Evolutionary conservation across 1,284 basidiomycete species (phyloP), one percentile per base, ranked within the genome.

Genomic region (Fomitopsis pinicola): DNA sequence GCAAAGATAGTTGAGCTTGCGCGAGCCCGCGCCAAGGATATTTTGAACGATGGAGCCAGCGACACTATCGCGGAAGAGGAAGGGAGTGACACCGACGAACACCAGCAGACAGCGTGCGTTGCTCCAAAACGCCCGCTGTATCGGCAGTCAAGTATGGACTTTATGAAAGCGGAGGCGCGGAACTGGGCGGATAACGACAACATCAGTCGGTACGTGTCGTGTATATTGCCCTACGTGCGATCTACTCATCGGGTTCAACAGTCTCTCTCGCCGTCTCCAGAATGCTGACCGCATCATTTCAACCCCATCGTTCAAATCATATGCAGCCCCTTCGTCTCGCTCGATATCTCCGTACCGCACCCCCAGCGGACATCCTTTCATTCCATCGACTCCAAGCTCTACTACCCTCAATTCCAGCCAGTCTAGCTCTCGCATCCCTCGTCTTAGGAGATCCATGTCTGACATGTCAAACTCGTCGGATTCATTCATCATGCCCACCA

Each of bases 91-190:
- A 67, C 71, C 45, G 77, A 77, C 57, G 75, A 78, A 40, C 71
- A 76, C 15, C 77, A 78, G 64, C 69, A 72, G 56, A 78, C 77
- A 6, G 80, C 78, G 42, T 80, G 80, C 67, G 76, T 76, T 36
- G 75, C 64, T 64, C 69, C 71, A 42, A 81, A 79, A 63, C 82
- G 86, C 19, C 86, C 87, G 12, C 76, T 91, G 36, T 89, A 90
- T 72, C 80, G 88, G 63, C 89, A 91, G 76, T 91, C 88, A 42
- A 91, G 89, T 72, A 92, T 92, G 91, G 91, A 93, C 69, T 92
- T 91, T 68, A 82, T 92, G 73, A 82, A 82, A 65, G 66, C 73
- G 22, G 71, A 72, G 44, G 76, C 76, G 62, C 69, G 75, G 62
- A 81, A 83, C 64, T 67, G 80, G 67, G 79, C 80, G 64, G 80